Base-by-base conservation (phyloP, 257 asterid species). In the Solanum peruvianum region DNA sequence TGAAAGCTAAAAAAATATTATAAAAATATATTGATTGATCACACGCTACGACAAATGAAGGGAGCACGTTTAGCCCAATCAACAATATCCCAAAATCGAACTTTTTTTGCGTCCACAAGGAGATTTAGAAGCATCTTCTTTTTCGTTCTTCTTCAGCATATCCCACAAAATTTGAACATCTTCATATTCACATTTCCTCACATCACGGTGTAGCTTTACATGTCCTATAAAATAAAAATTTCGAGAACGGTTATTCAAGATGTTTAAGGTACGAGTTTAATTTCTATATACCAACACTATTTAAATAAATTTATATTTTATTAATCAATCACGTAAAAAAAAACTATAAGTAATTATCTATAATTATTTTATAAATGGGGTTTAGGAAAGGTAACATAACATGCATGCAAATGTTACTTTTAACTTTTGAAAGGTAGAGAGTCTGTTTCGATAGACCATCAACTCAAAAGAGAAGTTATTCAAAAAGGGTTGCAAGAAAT, bases 111-210 rank as follows among this genome's bases (percentile, higher is more conserved):
- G 47, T 33, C 64, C 29, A 3, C 29, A 21, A 67, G 41, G 25
- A 39, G 75, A 20, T 80, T n/a, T 71, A 9, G 58, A 47, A 9
- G 76, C n/a, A 11, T 84, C 37, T 52, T 77, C 86, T 6, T 83
- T 33, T 64, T 93, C 91, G 11, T 87, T 91, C 42, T 41, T 91
- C 88, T 90, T 91, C 66, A 93, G 87, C 94, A 94, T 89, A 82
- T 92, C 87, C 97, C 97, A 94, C 87, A 93, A 66, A 31, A 89
- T 90, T 70, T 92, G 96, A 33, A 94, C 95, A 81, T 94, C 97
- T 88, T 93, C 94, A n/a, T 94, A 92, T 88, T 94, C 94, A 21
- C 96, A 94, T 52, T 89, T 85, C 69, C 87, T 85, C 44, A 93
- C 86, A 33, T 92, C 97, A n/a, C 86, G 86, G 11, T 60, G 89